Percentiles rank a stretch among this genome's conserved stretches.
phyloP scores from a whole-genome alignment of 1,139 yeast species.

The Suhomyces guaymorum region DNA sequence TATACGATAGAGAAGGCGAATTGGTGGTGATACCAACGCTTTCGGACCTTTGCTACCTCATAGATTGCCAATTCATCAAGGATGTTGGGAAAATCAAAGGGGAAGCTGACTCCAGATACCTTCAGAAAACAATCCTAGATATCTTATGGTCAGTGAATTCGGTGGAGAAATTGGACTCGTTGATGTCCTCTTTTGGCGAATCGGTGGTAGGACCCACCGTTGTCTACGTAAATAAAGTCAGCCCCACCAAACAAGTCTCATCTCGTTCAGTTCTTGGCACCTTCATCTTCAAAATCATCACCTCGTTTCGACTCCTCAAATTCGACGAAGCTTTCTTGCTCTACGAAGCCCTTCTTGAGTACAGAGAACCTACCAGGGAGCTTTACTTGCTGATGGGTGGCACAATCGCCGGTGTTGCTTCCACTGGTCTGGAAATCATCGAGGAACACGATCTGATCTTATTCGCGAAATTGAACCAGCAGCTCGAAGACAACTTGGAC shows the following conservation, averaged over 20 bases:
- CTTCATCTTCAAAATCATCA: constrained; percentile 39
- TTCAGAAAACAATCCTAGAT: constrained; percentile 17
- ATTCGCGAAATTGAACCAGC: constrained; percentile 21
- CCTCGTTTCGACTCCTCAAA: constrained; percentile 53
- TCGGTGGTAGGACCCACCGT: constrained; percentile 13
- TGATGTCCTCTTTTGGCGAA: constrained; percentile 15
- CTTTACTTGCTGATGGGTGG: constrained; percentile 26
- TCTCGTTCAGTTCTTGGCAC: constrained; percentile 41
- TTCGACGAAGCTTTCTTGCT: constrained; percentile 58
- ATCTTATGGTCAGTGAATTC: constrained; percentile 35
- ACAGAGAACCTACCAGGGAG: constrained; percentile 41
- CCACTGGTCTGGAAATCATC: constrained; percentile 2
- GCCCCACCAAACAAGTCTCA: constrained; percentile 20
- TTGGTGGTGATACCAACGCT: constrained; percentile 32
- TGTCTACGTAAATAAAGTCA: constrained; percentile 8
- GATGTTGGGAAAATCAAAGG: constrained; percentile 1
- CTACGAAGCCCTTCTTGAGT: constrained; percentile 56
- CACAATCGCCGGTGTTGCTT: constrained; percentile 8
- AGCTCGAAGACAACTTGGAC: constrained; percentile 25
- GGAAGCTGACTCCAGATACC: constrained; percentile 8
- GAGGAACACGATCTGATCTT: constrained; percentile 18
- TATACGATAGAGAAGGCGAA: constrained; percentile 23
- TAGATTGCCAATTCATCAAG: constrained; percentile 2
- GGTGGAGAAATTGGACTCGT: constrained; percentile 36
- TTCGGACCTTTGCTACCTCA: constrained; percentile 24